A percentile compares a stretch with the other conserved stretches of the same genome.
Evolutionary conservation across 495 filamentous ascomycete genomes (phyloP).

Genomic region (Hypomontagnella monticulosa): DNA sequence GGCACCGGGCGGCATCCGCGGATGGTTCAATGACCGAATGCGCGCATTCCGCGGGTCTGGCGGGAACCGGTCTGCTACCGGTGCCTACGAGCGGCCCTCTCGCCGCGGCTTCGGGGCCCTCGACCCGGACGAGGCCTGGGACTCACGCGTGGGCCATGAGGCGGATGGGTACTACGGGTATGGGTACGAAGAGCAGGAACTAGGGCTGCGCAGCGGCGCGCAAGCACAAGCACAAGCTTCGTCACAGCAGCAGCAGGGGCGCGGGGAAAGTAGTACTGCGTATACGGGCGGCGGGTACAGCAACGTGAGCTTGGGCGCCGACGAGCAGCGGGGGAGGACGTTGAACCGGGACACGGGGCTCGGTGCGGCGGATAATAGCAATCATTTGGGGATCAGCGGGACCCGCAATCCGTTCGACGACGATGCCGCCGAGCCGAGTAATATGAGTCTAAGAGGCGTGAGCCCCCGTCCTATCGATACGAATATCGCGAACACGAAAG

Average conservation of each 20-base stretch:
- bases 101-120: constrained; percentile 60
- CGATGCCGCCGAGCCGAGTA: constrained; percentile 64
- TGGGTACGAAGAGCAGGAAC: constrained; percentile 71
- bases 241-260: constrained; percentile 31
- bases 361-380: neutral
- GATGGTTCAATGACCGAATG: constrained; percentile 65
- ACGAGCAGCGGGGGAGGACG: constrained; percentile 47
- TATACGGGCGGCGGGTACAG: constrained; percentile 54
- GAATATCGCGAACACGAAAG: constrained; percentile 31
- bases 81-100: constrained; percentile 68
- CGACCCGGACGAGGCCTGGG: constrained; percentile 80
- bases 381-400: neutral
- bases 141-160: constrained; percentile 70
- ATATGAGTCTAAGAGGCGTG: constrained; percentile 63
- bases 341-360: constrained; percentile 42
- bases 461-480: constrained; percentile 65
- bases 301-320: constrained; percentile 56
- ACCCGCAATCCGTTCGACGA: constrained; percentile 64
- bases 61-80: constrained; percentile 60
- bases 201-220: constrained; percentile 49
- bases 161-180: constrained; percentile 57
- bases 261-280: constrained; percentile 15
- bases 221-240: neutral
- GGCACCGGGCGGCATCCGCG: constrained; percentile 64
- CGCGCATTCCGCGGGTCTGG: constrained; percentile 62